These are phyloP conservation scores for Nitzschia palea DNA, from an alignment of 108 stramenopile species.

Conservation along the genomic window DNA sequence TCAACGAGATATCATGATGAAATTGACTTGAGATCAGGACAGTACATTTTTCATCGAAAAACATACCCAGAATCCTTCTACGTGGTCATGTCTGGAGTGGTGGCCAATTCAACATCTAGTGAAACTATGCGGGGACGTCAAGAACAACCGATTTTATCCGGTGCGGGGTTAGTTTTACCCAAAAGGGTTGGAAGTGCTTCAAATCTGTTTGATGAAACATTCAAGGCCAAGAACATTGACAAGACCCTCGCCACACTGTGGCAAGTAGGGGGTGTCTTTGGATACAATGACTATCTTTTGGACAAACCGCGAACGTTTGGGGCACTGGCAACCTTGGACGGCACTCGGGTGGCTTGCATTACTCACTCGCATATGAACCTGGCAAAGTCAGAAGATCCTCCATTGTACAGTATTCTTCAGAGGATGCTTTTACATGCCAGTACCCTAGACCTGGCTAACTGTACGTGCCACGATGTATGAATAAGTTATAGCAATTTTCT, in stretches of 20 bases:
- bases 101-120: slow-evolving; percentile 53
- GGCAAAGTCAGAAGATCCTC: slow-evolving; percentile 54
- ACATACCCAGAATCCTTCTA: slow-evolving; percentile 69
- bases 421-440: slow-evolving; percentile 71
- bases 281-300: slow-evolving; percentile 81
- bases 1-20: slow-evolving; percentile 63
- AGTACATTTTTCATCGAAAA: slow-evolving; percentile 51
- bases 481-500: no score
- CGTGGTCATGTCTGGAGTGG: slow-evolving; percentile 72
- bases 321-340: slow-evolving; percentile 57
- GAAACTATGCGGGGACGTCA: slow-evolving; percentile 1
- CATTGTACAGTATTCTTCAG: slow-evolving; percentile 58
- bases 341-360: slow-evolving; percentile 68
- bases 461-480: slow-evolving; percentile 42
- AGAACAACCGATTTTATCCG: slow-evolving; percentile 21
- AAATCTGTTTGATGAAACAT: slow-evolving; percentile 17
- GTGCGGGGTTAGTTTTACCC: slow-evolving; percentile 20
- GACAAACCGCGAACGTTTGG: slow-evolving; percentile 60
- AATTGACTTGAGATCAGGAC: slow-evolving; percentile 42
- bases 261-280: slow-evolving; percentile 71
- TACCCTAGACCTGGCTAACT: slow-evolving; percentile 70
- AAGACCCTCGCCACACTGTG: slow-evolving; percentile 20
- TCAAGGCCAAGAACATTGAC: not conserved
- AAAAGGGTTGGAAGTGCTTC: slow-evolving; percentile 4
- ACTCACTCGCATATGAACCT: slow-evolving; percentile 50